Conservation (phyloP, 2,329 filamentous ascomycete genomes). For the Aspergillus latus region DNA sequence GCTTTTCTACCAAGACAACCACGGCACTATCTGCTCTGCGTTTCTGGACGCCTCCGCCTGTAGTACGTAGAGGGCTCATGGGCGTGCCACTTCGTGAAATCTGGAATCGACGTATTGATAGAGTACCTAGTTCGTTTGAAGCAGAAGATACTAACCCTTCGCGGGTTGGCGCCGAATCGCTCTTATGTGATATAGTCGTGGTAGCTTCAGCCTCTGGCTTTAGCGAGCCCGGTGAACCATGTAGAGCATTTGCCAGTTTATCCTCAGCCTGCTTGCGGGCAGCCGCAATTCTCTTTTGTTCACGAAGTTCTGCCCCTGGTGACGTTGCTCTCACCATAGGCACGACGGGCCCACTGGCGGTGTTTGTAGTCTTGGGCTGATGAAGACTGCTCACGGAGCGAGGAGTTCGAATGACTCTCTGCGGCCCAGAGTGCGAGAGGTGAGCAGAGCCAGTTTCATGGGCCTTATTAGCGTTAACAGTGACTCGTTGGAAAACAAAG, state of each 20-base stretch:
- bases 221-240: constrained; percentile 21
- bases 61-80: constrained; percentile 26
- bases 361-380: constrained; percentile 19
- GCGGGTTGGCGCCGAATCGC: background rate
- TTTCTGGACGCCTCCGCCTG: constrained; percentile 38
- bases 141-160: constrained; percentile 8
- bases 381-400: constrained; percentile 37
- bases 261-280: constrained; percentile 32
- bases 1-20: constrained; percentile 44
- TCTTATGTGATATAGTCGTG: background rate
- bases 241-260: constrained; percentile 28
- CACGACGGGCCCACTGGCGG: constrained; percentile 23
- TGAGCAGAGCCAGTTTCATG: constrained; percentile 16
- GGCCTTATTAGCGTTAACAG: constrained; percentile 23
- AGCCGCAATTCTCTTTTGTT: constrained; percentile 31
- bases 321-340: constrained; percentile 44
- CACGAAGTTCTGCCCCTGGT: constrained; percentile 43
- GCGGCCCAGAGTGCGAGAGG: constrained; percentile 21
- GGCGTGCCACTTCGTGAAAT: constrained; percentile 37
- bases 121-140: constrained; percentile 20
- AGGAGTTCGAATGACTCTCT: constrained; percentile 32
- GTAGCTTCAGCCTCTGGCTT: constrained; percentile 1
- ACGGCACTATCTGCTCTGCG: constrained; percentile 31
- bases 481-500: constrained; percentile 48
- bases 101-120: constrained; percentile 40